Percentiles rank a stretch among this genome's conserved stretches.
phyloP scores from a whole-genome alignment of 225 moss, liverwort and hornwort genomes.

The Polytrichum commune region DNA sequence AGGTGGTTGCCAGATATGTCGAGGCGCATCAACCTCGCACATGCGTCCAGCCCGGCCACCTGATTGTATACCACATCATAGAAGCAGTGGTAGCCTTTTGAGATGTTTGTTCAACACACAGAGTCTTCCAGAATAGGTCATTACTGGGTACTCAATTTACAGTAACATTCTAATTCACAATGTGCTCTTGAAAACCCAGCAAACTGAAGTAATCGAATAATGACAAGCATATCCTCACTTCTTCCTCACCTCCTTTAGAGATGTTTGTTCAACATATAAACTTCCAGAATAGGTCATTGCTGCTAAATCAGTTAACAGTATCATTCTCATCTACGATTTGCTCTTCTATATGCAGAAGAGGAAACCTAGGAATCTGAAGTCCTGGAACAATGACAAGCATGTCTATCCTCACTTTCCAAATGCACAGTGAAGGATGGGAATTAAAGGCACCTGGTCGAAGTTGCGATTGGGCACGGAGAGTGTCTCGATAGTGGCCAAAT shows the following conservation, averaged over 20 bases:
- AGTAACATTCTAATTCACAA: no score
- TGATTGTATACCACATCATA: slow-evolving; percentile 16
- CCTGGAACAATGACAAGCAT: not conserved
- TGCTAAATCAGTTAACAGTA: not conserved
- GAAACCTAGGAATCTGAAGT: not conserved
- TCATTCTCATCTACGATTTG: no score
- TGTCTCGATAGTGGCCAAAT: slow-evolving; percentile 67
- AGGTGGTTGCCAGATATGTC: slow-evolving; percentile 82
- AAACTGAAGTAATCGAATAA: no score
- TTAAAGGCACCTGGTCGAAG: slow-evolving; percentile 61
- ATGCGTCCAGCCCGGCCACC: slow-evolving; percentile 83
- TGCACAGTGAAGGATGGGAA: not conserved
- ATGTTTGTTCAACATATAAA: no score
- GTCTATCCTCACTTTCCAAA: not conserved
- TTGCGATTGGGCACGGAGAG: slow-evolving; percentile 64
- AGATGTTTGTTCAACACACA: slow-evolving; percentile 1
- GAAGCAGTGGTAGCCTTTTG: not conserved
- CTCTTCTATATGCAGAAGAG: not conserved
- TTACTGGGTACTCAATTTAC: no score
- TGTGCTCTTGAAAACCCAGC: no score
- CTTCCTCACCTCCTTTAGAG: no score
- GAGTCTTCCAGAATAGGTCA: not conserved
- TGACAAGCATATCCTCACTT: no score
- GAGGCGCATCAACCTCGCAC: slow-evolving; percentile 70
- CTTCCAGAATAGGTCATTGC: no score